phyloP scores from a whole-genome alignment of 257 asterid genomes.

The Fraxinus excelsior region DNA sequence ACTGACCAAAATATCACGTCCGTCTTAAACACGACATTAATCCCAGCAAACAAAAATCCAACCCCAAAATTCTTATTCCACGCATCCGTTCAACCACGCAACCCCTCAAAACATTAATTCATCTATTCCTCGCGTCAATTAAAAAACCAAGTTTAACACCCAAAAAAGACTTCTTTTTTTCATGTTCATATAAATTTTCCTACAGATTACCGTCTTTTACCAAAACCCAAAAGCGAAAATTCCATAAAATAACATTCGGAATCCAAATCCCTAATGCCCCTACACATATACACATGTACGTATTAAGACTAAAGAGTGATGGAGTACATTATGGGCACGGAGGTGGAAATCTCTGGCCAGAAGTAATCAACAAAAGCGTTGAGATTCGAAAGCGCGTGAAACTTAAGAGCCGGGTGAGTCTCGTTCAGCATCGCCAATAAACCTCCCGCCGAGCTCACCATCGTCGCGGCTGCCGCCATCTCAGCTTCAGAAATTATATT shows the following conservation, averaged over 20 bases:
- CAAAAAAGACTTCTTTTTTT: not conserved
- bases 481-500: not conserved
- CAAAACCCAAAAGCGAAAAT: not conserved
- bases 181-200: not conserved
- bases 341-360: conserved; percentile 96
- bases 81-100: not conserved
- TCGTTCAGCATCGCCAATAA: conserved; percentile 93
- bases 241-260: not conserved
- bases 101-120: not conserved
- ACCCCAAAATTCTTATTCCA: not conserved
- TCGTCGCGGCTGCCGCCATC: conserved; percentile 66
- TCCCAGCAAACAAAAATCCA: conserved; percentile 7
- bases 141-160: conserved; percentile 5
- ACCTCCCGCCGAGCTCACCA: conserved; percentile 90
- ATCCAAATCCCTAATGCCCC: conserved; percentile 5
- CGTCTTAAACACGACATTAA: not conserved
- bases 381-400: conserved; percentile 84
- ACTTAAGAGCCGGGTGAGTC: conserved; percentile 68
- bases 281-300: not conserved
- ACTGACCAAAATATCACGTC: not conserved
- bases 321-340: conserved; percentile 71
- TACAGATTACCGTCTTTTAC: not conserved
- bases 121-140: not conserved
- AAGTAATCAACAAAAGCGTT: conserved; percentile 73
- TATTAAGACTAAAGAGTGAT: not conserved